Base-by-base conservation (phyloP, 73 alveolate genomes). In the Symbiodinium pilosum region DNA sequence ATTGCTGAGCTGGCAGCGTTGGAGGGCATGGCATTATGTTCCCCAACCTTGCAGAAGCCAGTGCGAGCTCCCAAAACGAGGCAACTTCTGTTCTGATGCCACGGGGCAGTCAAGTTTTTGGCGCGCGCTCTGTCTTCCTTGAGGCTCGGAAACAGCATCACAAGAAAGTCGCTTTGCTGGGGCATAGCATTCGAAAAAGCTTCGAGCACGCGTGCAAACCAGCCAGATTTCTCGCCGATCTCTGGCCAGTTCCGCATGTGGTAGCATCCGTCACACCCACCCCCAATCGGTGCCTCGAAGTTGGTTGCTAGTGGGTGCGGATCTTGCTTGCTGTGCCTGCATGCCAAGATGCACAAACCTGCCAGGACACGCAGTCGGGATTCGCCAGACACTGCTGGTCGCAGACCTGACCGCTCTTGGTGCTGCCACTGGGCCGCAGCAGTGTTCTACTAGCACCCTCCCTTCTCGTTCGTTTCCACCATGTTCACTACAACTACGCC, bases 181-280 rank as follows among this genome's bases (percentile, higher is more conserved):
- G 32, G 11, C 36, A 12, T 36, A 4, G 77, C 38, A 16, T 64
- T 32, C 77, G 7, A 26, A 24, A 32, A 24, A 64, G 77, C 21
- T 36, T 64, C 77, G 8, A 64, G 77, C 36, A 64, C 77, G 77
- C 77, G 77, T 16, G 77, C 77, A 28, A 64, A 64, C 77, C 77
- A 64, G 77, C 77, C 77, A 26, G 77, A 64, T 64, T 64, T 64
- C 77, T 64, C 77, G 77, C 77, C 77, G 77, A 75, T 34, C 44
- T 75, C 86, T n/a, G 86, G 86, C 47, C 86, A 39, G 47, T 75
- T 75, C n/a, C 86, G 86, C 42, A 75, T 34, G 51, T 38, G 86
- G 44, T 75, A 75, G 86, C 86, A 75, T 43, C 86, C 86, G 30
- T 75, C 86, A 34, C 86, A 75, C 38, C 86, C 86, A 32, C 86